Evolutionary conservation across 768 basidiomycete genomes (phyloP), one percentile per base, ranked within the genome.

Genomic region (Pulveroboletus sp.): DNA sequence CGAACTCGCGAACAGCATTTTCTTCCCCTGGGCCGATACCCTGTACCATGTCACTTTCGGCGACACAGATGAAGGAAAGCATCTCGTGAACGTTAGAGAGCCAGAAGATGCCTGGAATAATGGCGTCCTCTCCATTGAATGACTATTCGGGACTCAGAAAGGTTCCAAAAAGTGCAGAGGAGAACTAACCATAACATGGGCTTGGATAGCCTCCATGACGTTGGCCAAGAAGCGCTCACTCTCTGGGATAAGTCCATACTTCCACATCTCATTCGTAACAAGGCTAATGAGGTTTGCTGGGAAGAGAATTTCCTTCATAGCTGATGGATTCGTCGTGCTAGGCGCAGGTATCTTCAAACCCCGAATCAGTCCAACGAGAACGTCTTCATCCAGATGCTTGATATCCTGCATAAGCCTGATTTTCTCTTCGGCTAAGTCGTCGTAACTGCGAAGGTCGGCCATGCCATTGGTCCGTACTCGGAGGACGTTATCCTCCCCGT

Each of bases 241-340:
- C 70, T 99, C 96, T 14, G 84, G 78, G 57, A 98, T 97, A 57
- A 99, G 81, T 43, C 94, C 93, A 62, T 95, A 93, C 71, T 96
- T 97, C 96, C 96, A 98, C 96, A 99, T 99, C 71, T 98, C 96
- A 69, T 99, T 99, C n/a, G 93, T 95, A 57, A 96, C 86, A 41
- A 98, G 74, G 65, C 89, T 92, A 70, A 99, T 98, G 52, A 99
- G 81, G 68, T 98, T 97, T 24, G 96, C 94, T 10, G 96, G 96
- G 84, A 99, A 99, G 37, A 99, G 77, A 47, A 99, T 93, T 68
- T 99, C 96, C 71, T 97, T 97, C 54, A 92, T 84, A 17, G 86
- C 84, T n/a, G 93, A 89, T 1, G 93, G 89, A 62, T 89, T 95
- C 40, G 87, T 87, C 39, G 91, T 73, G 62, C 86, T 93, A 1